Evolutionary conservation across 2,329 filamentous ascomycete genomes (phyloP).

Genomic region (Coniosporium tulheliwenetii): DNA sequence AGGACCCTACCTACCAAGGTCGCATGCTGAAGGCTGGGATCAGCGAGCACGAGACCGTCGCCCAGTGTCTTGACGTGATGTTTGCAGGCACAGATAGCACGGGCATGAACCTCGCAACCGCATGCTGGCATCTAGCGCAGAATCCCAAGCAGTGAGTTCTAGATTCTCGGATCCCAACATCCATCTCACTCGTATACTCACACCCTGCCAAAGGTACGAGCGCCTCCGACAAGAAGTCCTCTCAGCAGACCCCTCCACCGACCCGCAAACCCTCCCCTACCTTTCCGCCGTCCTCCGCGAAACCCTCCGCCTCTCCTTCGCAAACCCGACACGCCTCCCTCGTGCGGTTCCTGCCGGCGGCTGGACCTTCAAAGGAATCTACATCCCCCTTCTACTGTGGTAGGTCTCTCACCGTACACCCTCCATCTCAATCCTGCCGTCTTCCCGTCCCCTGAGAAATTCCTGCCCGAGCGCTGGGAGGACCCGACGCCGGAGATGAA

Average conservation of each 20-base stretch:
- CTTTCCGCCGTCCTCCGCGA: slow-evolving; percentile 35
- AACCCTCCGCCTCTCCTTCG: slow-evolving; percentile 33
- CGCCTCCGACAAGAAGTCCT: slow-evolving; percentile 19
- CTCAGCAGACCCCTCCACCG: slow-evolving; percentile 9
- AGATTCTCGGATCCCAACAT: not conserved
- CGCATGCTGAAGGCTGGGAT: slow-evolving; percentile 30
- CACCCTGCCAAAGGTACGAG: slow-evolving; percentile 11
- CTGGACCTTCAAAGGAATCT: slow-evolving; percentile 12
- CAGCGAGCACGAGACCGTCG: slow-evolving; percentile 25
- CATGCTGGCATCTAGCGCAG: slow-evolving; percentile 29
- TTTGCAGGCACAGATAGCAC: slow-evolving; percentile 41
- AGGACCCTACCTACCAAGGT: slow-evolving; percentile 30
- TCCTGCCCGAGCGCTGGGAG: slow-evolving; percentile 33
- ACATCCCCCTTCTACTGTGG: slow-evolving; percentile 26
- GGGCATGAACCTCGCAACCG: slow-evolving; percentile 33
- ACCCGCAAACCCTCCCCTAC: slow-evolving; percentile 24
- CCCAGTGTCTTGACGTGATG: slow-evolving; percentile 38
- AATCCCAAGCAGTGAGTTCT: slow-evolving; percentile 22
- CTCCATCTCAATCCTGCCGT: slow-evolving; percentile 29
- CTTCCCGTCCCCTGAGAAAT: slow-evolving; percentile 26
- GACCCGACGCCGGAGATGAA: slow-evolving; percentile 17
- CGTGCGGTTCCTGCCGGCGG: slow-evolving; percentile 29
- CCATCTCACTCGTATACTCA: not conserved
- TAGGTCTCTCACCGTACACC: slow-evolving; percentile 29
- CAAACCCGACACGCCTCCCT: slow-evolving; percentile 35